Base-by-base conservation (phyloP, 129 eudicot genomes). In the Escallonia herrerae region DNA sequence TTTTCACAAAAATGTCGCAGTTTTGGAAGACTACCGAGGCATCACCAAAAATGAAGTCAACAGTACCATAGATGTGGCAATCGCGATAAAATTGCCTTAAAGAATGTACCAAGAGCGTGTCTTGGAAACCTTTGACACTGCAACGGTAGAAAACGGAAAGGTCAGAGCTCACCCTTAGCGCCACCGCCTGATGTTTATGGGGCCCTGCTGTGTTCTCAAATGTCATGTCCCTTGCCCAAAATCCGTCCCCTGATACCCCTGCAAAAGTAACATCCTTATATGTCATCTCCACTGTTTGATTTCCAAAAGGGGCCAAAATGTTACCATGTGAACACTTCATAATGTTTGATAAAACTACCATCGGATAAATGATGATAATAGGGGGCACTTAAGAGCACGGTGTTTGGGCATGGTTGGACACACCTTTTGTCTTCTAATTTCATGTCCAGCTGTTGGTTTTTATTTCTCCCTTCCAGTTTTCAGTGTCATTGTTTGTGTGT, bases 131-230 rank as follows among this genome's bases (percentile, higher is more conserved):
- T 65, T 60, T 76, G 71, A 81, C 63, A 69, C 86, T 76, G 61
- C 86, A 81, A 7, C 65, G 67, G 15, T 81, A 81, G 50, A 81
- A 81, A 42, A 72, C 59, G 1, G 86, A 68, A 13, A 72, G 67
- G 49, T 81, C 82, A 1, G 86, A 81, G 8, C 66, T 60, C 14
- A 71, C 77, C 8, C 76, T 56, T 0, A 76, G 40, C 6, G 86
- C 86, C 42, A 81, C 86, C 6, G 86, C 86, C 44, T 81, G 86
- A 53, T 81, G 81, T 33, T 81, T 81, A 8, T 76, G 59, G 2
- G 84, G 79, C 13, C 86, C 86, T 42, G 82, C 82, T 43, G 82
- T 72, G 44, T 81, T 81, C 79, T 76, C 79, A 47, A 76, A 81
- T 60, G 86, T 76, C 74, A 81, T 68, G 62, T 70, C 86, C 55